phyloP scores from a whole-genome alignment of 73 alveolate species.

The Symbiodinium pilosum region DNA sequence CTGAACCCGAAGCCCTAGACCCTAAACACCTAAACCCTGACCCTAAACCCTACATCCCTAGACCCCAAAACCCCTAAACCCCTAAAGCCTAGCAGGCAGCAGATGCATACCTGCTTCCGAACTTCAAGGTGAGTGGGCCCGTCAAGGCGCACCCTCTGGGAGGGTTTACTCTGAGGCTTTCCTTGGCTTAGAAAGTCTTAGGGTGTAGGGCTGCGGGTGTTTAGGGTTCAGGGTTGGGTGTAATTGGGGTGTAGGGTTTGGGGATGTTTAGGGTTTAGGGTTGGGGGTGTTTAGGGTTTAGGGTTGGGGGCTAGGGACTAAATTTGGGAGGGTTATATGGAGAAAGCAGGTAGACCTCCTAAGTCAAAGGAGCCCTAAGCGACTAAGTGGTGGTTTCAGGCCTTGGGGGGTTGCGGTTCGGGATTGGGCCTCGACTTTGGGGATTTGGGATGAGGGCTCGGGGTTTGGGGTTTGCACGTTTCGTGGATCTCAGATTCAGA shows the following conservation, averaged over 20 bases:
- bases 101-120: constrained; percentile 25
- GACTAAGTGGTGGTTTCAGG: no score
- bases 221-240: no score
- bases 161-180: no score
- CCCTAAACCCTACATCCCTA: not conserved
- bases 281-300: not conserved
- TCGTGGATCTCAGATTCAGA: no score
- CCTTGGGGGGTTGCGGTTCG: no score
- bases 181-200: no score
- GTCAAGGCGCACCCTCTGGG: constrained; percentile 17
- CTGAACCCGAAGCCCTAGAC: not conserved
- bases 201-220: no score
- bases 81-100: not conserved
- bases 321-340: not conserved
- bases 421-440: no score
- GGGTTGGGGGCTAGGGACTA: not conserved
- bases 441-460: not conserved
- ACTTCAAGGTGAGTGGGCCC: constrained; percentile 46
- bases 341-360: no score
- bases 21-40: no score
- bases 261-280: not conserved
- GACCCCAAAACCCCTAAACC: not conserved
- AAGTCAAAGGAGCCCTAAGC: no score
- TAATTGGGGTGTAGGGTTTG: not conserved
- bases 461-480: not conserved